These are phyloP conservation scores for Tulasnella sp. DNA, from an alignment of 768 basidiomycete species.

Conservation along the genomic window DNA sequence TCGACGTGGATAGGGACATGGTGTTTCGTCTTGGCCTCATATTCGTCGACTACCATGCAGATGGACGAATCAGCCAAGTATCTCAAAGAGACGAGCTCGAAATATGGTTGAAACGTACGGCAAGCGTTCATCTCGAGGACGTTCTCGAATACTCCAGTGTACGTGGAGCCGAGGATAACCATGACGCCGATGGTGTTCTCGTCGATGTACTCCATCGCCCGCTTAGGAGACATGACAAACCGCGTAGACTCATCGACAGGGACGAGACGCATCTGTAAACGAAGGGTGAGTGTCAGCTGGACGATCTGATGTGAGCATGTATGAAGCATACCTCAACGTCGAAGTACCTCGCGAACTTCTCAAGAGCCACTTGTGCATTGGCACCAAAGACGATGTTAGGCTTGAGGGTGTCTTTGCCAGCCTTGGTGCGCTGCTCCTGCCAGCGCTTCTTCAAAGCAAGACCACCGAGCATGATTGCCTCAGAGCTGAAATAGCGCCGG, in stretches of 20 bases:
- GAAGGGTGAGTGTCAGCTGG: not conserved
- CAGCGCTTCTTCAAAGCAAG: constrained; percentile 61
- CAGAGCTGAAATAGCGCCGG: constrained; percentile 21
- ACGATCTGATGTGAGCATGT: not conserved
- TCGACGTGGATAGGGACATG: constrained; percentile 49
- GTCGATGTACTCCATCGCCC: constrained; percentile 53
- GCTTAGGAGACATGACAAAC: constrained; percentile 65
- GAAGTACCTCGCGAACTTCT: constrained; percentile 61
- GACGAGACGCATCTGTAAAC: constrained; percentile 38
- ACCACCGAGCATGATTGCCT: constrained; percentile 64
- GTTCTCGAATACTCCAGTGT: constrained; percentile 57
- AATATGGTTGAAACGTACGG: constrained; percentile 12
- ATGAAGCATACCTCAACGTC: constrained; percentile 40
- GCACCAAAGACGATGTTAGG: constrained; percentile 48
- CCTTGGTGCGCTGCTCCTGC: constrained; percentile 56
- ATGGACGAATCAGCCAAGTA: not conserved
- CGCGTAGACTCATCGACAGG: constrained; percentile 57
- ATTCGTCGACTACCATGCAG: constrained; percentile 25
- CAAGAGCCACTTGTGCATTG: constrained; percentile 59
- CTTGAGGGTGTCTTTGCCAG: constrained; percentile 36
- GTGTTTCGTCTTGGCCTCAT: constrained; percentile 30
- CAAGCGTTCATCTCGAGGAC: constrained; percentile 78
- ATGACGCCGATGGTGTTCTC: constrained; percentile 66
- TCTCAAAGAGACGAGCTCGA: constrained; percentile 22
- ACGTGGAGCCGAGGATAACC: constrained; percentile 35